Percentiles rank a stretch among this genome's conserved stretches.
Evolutionary conservation across 1,284 basidiomycete genomes (phyloP).

Genomic region (Meira nashicola): DNA sequence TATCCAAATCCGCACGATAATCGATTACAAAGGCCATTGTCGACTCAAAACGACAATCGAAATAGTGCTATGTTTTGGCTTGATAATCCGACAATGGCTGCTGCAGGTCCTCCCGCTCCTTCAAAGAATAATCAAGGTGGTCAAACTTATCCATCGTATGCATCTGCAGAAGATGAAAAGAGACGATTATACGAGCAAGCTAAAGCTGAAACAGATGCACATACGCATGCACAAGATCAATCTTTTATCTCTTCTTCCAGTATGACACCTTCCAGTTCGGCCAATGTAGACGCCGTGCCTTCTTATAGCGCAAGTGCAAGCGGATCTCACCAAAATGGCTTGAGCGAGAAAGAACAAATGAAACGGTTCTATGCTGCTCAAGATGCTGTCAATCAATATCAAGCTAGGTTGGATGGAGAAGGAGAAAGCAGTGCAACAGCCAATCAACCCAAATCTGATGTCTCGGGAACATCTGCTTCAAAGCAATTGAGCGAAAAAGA

Average conservation of each 20-base stretch:
- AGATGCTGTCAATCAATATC: slow-evolving; percentile 30
- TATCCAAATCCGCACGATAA: neutral
- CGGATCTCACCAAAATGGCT: slow-evolving; percentile 1
- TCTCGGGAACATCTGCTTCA: no score
- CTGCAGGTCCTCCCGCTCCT: slow-evolving; percentile 5
- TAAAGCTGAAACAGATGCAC: slow-evolving; percentile 15
- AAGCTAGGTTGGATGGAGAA: neutral
- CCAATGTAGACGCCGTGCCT: neutral
- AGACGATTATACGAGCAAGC: slow-evolving; percentile 34
- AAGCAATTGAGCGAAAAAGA: slow-evolving; percentile 22
- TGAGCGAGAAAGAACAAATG: slow-evolving; percentile 33
- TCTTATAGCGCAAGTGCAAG: neutral
- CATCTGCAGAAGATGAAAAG: slow-evolving; percentile 42
- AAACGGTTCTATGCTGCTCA: slow-evolving; percentile 37
- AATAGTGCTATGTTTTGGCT: slow-evolving; percentile 13
- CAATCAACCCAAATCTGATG: no score
- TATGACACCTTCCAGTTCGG: neutral
- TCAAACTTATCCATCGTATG: slow-evolving; percentile 1
- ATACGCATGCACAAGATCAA: slow-evolving; percentile 12
- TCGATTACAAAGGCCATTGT: neutral
- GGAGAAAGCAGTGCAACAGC: no score
- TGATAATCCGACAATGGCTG: slow-evolving; percentile 6
- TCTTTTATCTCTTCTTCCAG: neutral
- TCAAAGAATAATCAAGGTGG: neutral
- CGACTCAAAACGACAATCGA: neutral